A percentile compares a stretch with the other conserved stretches of the same genome.
Conservation (phyloP, 2,329 filamentous ascomycete species). For the Diplodia scrobiculata region DNA sequence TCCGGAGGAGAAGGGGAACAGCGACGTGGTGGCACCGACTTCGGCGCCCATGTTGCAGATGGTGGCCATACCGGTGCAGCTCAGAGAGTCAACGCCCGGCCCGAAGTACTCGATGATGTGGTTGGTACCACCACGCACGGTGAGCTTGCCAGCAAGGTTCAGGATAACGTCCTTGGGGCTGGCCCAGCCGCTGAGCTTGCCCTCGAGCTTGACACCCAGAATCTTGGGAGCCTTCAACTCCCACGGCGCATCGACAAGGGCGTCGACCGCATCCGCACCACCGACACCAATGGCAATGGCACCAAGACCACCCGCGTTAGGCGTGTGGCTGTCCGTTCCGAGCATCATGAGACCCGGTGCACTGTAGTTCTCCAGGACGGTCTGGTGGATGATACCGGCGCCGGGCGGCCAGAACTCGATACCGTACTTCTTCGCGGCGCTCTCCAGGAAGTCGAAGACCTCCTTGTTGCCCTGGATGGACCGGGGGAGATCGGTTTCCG, state of each 20-base stretch:
- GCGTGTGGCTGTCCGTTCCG: slow-evolving; percentile 94
- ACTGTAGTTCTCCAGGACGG: slow-evolving; percentile 95
- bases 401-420: slow-evolving; percentile 50
- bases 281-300: slow-evolving; percentile 96
- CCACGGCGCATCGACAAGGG: slow-evolving; percentile 94
- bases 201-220: slow-evolving; percentile 80
- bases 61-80: slow-evolving; percentile 90
- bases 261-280: slow-evolving; percentile 95
- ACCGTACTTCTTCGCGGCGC: slow-evolving; percentile 61
- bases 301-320: slow-evolving; percentile 91
- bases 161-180: slow-evolving; percentile 96
- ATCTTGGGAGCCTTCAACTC: slow-evolving; percentile 94
- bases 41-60: slow-evolving; percentile 89
- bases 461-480: slow-evolving; percentile 93
- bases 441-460: slow-evolving; percentile 96
- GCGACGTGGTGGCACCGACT: slow-evolving; percentile 91
- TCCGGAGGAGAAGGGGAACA: slow-evolving; percentile 87
- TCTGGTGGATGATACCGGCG: slow-evolving; percentile 73
- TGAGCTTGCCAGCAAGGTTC: slow-evolving; percentile 82
- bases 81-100: slow-evolving; percentile 83
- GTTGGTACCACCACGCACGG: slow-evolving; percentile 90
- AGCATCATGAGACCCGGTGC: slow-evolving; percentile 99
- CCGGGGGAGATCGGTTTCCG: slow-evolving; percentile 77
- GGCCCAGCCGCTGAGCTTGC: slow-evolving; percentile 84
- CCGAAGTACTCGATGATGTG: slow-evolving; percentile 95